Base-by-base conservation (phyloP, 306 rosid species). In the Inga leiocalycina region DNA sequence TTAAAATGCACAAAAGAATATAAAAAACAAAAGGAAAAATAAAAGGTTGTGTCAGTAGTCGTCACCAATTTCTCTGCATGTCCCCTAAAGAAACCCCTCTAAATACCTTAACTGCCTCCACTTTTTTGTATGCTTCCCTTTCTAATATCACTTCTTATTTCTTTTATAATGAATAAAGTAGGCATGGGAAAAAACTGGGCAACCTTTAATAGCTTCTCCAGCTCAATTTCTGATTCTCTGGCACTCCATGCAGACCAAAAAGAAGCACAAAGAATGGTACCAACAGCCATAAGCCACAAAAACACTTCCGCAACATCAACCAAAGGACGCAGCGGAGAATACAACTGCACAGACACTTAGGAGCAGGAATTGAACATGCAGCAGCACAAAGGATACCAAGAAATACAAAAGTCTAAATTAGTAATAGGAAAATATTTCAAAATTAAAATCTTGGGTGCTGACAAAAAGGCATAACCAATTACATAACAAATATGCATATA, bases 271-370 rank as follows among this genome's bases (percentile, higher is more conserved):
- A 95, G 83, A 89, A 95, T 91, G 87, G 99, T 95, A 66, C 97
- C 98, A 83, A 93, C 97, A 83, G 99, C 99, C 99, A 95, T 95
- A 54, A 95, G 99, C 99, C 99, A 95, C 78, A 95, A 71, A 91
- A 95, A 95, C 52, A 95, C 98, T 92, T 95, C 99, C 20, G 99
- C 99, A 54, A 95, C 93, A 75, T 95, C 99, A 74, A 95, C 99
- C 68, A 90, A 65, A n/a, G 98, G 98, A 72, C 99, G 99, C 72
- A 87, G 76, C 24, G 99, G 99, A 80, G 99, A 95, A 88, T 95
- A 95, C 73, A 95, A 93, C 93, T 93, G 99, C 86, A 95, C 94
- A 80, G 97, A 89, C 83, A 95, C 99, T 95, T 80, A 35, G 81
- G 74, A 85, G 79, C 78, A 67, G 86, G 85, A 82, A 83, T 74